phyloP scores from a whole-genome alignment of 331 rosid species.

The Spiraea crenata region DNA sequence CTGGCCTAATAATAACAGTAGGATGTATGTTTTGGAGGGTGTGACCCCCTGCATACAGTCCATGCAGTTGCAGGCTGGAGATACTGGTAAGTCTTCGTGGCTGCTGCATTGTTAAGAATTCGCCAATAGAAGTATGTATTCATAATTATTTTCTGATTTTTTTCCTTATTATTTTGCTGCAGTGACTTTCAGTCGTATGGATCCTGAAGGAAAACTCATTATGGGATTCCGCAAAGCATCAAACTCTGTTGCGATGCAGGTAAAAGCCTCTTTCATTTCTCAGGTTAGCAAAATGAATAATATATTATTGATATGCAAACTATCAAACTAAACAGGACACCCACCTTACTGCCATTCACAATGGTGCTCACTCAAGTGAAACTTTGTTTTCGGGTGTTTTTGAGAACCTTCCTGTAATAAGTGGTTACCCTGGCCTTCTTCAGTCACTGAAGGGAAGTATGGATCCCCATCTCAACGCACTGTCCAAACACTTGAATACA shows the following conservation, averaged over 20 bases:
- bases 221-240: slow-evolving; percentile 97
- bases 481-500: slow-evolving; percentile 71
- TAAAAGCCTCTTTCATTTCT: slow-evolving; percentile 45
- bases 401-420: slow-evolving; percentile 87
- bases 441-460: slow-evolving; percentile 86
- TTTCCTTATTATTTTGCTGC: slow-evolving; percentile 24
- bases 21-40: slow-evolving; percentile 99
- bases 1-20: slow-evolving; percentile 99
- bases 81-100: slow-evolving; percentile 63
- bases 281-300: slow-evolving; percentile 33
- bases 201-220: slow-evolving; percentile 96
- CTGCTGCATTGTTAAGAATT: slow-evolving; percentile 14
- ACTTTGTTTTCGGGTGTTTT: slow-evolving; percentile 80
- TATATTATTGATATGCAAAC: slow-evolving; percentile 44
- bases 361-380: slow-evolving; percentile 83
- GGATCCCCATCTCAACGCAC: slow-evolving; percentile 64
- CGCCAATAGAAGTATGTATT: too few species aligned
- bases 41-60: slow-evolving; percentile 99
- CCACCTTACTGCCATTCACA: slow-evolving; percentile 69
- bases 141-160: neutral
- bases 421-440: slow-evolving; percentile 96
- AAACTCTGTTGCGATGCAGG: slow-evolving; percentile 73
- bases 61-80: slow-evolving; percentile 99
- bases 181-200: slow-evolving; percentile 99
- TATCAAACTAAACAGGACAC: slow-evolving; percentile 71